Conservation (phyloP, 768 basidiomycete species). For the Amanita inopinata region DNA sequence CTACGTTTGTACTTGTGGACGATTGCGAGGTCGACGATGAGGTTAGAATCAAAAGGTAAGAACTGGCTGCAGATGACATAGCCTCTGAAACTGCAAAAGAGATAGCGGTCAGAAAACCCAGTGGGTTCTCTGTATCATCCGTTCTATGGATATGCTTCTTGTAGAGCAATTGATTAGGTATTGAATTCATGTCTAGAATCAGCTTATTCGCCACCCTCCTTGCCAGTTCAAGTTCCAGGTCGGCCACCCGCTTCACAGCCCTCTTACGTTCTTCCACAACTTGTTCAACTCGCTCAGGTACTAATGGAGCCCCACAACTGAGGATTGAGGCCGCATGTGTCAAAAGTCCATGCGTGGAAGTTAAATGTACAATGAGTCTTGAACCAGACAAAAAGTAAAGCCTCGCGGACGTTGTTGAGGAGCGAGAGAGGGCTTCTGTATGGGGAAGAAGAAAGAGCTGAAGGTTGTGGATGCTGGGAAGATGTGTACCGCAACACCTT, state of each 20-base stretch:
- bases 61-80: constrained; percentile 16
- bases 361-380: constrained; percentile 56
- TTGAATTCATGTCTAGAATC: constrained; percentile 24
- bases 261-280: constrained; percentile 59
- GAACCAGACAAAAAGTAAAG: constrained; percentile 81
- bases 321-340: constrained; percentile 47
- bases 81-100: constrained; percentile 33
- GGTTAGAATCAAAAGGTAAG: constrained; percentile 43
- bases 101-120: constrained; percentile 52
- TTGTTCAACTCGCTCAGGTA: constrained; percentile 59
- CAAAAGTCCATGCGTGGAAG: constrained; percentile 46
- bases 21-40: constrained; percentile 56
- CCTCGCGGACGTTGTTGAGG: constrained; percentile 53
- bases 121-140: constrained; percentile 50
- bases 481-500: constrained; percentile 80
- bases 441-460: constrained; percentile 65
- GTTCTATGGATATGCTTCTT: constrained; percentile 45
- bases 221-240: constrained; percentile 61
- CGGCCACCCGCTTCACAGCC: constrained; percentile 57
- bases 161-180: constrained; percentile 21
- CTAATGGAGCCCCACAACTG: constrained; percentile 56
- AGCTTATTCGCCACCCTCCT: constrained; percentile 34
- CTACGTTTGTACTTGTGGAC: constrained; percentile 35
- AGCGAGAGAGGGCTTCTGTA: constrained; percentile 55
- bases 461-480: constrained; percentile 65